Percentiles rank a stretch among this genome's conserved stretches.
These are phyloP conservation scores for Fusarium irregulare DNA, from an alignment of 2,329 filamentous ascomycete genomes.

Conservation along the genomic window DNA sequence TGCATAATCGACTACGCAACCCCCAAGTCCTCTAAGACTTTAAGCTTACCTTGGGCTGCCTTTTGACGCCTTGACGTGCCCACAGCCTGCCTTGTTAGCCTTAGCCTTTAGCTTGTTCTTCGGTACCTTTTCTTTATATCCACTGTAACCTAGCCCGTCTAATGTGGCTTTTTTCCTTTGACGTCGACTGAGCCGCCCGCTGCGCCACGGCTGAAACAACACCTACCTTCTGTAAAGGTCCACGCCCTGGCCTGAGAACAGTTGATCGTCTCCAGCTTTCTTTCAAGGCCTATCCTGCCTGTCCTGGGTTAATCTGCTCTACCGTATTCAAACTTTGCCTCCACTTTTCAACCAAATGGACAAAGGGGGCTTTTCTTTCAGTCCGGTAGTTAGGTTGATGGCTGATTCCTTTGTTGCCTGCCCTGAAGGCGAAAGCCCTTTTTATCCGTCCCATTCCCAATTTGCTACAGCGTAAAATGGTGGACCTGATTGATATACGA, in stretches of 20 bases:
- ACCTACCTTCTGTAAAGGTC: not conserved
- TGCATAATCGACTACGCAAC: constrained; percentile 4
- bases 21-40: not conserved
- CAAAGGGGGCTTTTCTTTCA: constrained; percentile 19
- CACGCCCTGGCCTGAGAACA: constrained; percentile 1
- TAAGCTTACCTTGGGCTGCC: constrained; percentile 4
- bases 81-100: not conserved
- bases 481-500: not conserved
- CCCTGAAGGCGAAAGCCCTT: not conserved
- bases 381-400: constrained; percentile 6
- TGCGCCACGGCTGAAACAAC: constrained; percentile 31
- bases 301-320: not conserved
- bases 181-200: constrained; percentile 7
- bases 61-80: constrained; percentile 1
- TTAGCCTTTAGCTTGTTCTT: not conserved
- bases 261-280: constrained; percentile 6
- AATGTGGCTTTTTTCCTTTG: not conserved
- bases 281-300: not conserved
- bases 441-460: constrained; percentile 2
- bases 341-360: constrained; percentile 21
- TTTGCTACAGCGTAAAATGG: constrained; percentile 17
- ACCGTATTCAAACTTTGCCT: not conserved
- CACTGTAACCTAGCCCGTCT: not conserved
- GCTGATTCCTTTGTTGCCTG: not conserved
- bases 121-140: not conserved